Evolutionary conservation across 2,329 filamentous ascomycete genomes (phyloP), one percentile per base, ranked within the genome.

Genomic region (Epichloe festucae): DNA sequence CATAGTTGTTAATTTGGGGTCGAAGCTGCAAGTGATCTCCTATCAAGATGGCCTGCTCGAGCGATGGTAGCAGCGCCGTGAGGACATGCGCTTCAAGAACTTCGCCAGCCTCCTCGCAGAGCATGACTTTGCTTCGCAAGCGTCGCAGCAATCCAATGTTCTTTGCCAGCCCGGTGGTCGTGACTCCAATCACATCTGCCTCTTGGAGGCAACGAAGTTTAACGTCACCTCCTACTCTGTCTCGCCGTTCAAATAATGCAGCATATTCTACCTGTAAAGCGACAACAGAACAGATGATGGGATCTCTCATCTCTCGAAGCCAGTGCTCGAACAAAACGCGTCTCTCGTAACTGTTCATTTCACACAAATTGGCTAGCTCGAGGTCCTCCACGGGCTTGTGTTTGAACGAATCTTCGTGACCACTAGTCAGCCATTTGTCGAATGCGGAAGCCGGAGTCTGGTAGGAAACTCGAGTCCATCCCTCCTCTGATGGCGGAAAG

Each of bases 41-140:
- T 40, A 85, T 84, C 14, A 80, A 70, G 17, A 85, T 78, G 5
- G 72, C 66, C 53, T 87, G 82, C 60, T 85, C 73, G 0, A 84
- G 61, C 0, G 73, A 73, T 0, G 81, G 80, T 0, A 83, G 65
- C 4, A 86, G 61, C 0, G 81, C 73, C 0, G 78, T 78, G 1
- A 86, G 60, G 3, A 78, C 67, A 53, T 86, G 81, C 0, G 78
- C 70, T 60, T 87, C 84, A 35, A 86, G 67, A 0, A 87, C 78
- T 55, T 87, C 82, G 0, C 76, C 83, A 2, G 83, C 83, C 58
- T 87, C 83, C 60, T 87, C 83, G 36, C 78, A 84, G 1, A 87
- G 61, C 15, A 87, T 62, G 0, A 84, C 73, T 54, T 83, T 82
- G 35, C 68, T 66, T 6, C 65, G 59, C 2, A 83, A 53, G 7